Evolutionary conservation across 306 rosid species (phyloP), one percentile per base, ranked within the genome.

Genomic region (Dryas alaskensis): DNA sequence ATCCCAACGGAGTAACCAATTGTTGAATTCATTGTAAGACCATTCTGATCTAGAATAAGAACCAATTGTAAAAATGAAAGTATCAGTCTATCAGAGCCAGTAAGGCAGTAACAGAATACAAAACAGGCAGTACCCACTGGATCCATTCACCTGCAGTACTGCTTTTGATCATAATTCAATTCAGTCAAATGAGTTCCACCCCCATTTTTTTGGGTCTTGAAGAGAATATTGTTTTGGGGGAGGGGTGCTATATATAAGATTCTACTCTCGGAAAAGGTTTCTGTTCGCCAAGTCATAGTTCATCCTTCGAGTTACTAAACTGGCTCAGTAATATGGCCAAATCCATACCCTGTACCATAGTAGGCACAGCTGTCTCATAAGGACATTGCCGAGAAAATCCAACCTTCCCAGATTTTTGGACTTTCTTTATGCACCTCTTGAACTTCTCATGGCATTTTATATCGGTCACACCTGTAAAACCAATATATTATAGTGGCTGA

Each of bases 311-410:
- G 53, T 77, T 74, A 45, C 89, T 84, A 40, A 94, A 83, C 75
- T 85, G 88, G 82, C 92, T 88, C 17, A 94, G 61, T 60, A 88
- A n/a, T 79, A 91, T 89, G 48, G 96, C 97, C 73, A 91, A 55
- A 76, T 94, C 96, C 96, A 94, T 94, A 74, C 89, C 97, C 67
- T 81, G 86, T 44, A 85, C 84, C 97, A 91, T 93, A 10, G 90
- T 91, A 11, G 97, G 80, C 57, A 82, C 87, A 58, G 89, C 89
- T 5, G 58, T 80, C 48, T 79, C 80, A 42, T 74, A 69, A 7
- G 96, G 96, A 75, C 94, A 91, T 57, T 67, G 78, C 60, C 70
- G 47, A 0, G 98, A 89, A 81, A 91, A 93, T 69, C 98, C 96
- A 70, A 10, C 76, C 80, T 84, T 89, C 11, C 98, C 94, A 22